Base-by-base conservation (phyloP, 2,329 filamentous ascomycete species). In the Dactylellina parvicollis region DNA sequence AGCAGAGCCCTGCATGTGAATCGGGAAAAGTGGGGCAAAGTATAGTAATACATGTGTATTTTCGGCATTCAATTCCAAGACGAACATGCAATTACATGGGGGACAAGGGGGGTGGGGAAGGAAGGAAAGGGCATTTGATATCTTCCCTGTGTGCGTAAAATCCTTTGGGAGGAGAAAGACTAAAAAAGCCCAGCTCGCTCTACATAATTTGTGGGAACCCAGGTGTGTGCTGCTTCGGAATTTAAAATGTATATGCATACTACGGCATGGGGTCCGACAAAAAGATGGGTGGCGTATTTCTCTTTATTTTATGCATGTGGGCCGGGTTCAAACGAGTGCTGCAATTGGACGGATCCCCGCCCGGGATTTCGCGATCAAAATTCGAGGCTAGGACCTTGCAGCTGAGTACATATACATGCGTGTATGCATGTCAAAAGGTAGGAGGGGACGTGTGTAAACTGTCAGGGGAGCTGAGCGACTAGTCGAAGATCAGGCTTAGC, bases 221-320 rank as follows among this genome's bases (percentile, higher is more conserved):
- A 67, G 44, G 57, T 59, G 49, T 44, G 42, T 50, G 36, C 34
- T 14, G 34, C 61, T 67, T 67, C 62, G 62, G 62, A 67, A 67
- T 67, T 67, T 67, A 59, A 67, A 67, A 67, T 59, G 62, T 52
- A 42, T 22, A 22, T 20, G 40, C n/a, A n/a, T n/a, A n/a, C n/a
- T n/a, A 36, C 32, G 28, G 18, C 28, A 52, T 52, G 47, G n/a
- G 38, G 38, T 18, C 20, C 7, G 10, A 36, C 59, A 67, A 30
- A 30, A 28, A 44, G 26, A 67, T 32, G 14, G 44, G 62, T 67
- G 62, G 62, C 62, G 62, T 67, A 38, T 26, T 34, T 24, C 16
- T 10, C 42, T 20, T 38, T 12, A n/a, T n/a, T 66, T 67, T 3
- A 52, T 67, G 44, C 62, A 59, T 59, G 62, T 67, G 22, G 52